Base-by-base conservation (phyloP, 805 yeast genomes). In the Saccharomyces kudriavzevii region DNA sequence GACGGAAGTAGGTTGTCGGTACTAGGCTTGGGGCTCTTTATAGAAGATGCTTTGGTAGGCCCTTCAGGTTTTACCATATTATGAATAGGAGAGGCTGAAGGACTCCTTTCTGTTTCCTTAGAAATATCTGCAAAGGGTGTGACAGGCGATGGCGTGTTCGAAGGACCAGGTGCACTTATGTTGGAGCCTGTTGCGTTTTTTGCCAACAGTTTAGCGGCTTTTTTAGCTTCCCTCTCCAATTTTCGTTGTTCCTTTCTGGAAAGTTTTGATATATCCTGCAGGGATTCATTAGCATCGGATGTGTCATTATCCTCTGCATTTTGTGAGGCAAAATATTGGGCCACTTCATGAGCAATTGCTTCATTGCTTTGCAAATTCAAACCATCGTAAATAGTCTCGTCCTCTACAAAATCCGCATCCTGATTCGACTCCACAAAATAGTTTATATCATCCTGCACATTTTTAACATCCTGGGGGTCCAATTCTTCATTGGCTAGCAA, bases 391-490 rank as follows among this genome's bases (percentile, higher is more conserved):
- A 92, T 83, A n/a, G 89, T 89, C 63, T 91, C 97, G 69, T 92
- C 96, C 64, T 89, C 97, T 31, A 91, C 84, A 68, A 90, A 92
- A 62, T 89, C 96, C 5, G 81, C 89, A 48, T 89, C 96, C 71
- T 87, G 94, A 68, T 91, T 92, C 50, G 89, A 84, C 60, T 92
- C 97, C 26, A 92, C 92, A 69, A 86, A 92, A 72, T 90, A 92
- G 61, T 82, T 87, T 65, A 92, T 85, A 67, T 92, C 97, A 53
- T 92, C 98, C 65, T 84, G 84, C 52, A 92, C 79, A 22, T 77
- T 82, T 63, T 82, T 85, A 5, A 92, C 83, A 53, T 79, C 78
- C 26, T 87, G 92, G 1, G 91, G 87, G 49, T 85, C 89, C 57
- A 92, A 72, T 52, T 82, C 85, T 59, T 89, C 96, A 68, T 87